Conservation (phyloP, 2,329 filamentous ascomycete genomes). For the Bipolaris zeicola region DNA sequence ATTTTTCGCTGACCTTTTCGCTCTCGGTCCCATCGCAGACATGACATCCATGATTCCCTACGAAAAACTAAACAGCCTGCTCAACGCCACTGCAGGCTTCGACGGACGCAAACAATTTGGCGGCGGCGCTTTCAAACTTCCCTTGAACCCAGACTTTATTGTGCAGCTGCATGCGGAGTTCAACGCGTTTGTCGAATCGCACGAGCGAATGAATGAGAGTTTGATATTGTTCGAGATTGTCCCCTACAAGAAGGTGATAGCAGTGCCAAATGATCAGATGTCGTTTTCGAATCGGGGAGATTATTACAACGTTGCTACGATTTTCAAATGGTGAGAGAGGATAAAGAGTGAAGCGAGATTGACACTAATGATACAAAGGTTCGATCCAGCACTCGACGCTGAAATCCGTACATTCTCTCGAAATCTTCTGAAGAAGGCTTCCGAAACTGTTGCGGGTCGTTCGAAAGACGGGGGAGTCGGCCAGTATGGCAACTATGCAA, state of each 20-base stretch:
- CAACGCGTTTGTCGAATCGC: constrained; percentile 29
- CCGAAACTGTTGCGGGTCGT: constrained; percentile 22
- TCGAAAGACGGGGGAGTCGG: constrained; percentile 36
- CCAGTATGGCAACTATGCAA: constrained; percentile 41
- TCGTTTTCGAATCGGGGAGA: constrained; percentile 39
- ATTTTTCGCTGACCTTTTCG: constrained; percentile 37
- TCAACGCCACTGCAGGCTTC: constrained; percentile 36
- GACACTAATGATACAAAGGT: constrained; percentile 21
- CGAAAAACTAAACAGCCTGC: constrained; percentile 38
- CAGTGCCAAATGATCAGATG: constrained; percentile 31
- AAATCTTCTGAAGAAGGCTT: constrained; percentile 33
- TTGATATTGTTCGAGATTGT: constrained; percentile 39
- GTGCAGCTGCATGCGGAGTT: constrained; percentile 34
- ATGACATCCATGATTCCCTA: constrained; percentile 41
- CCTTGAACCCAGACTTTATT: constrained; percentile 34
- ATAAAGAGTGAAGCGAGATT: neutral
- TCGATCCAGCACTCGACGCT: constrained; percentile 31
- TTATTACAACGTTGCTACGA: constrained; percentile 43
- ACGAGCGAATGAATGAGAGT: constrained; percentile 33
- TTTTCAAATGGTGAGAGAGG: constrained; percentile 38
- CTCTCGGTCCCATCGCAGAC: constrained; percentile 32
- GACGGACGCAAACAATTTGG: constrained; percentile 49
- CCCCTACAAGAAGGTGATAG: constrained; percentile 33
- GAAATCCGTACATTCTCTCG: constrained; percentile 35
- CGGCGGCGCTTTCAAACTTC: constrained; percentile 45